A percentile compares a stretch with the other conserved stretches of the same genome.
phyloP scores from a whole-genome alignment of 805 yeast genomes.

The Kluyveromyces starmeri region DNA sequence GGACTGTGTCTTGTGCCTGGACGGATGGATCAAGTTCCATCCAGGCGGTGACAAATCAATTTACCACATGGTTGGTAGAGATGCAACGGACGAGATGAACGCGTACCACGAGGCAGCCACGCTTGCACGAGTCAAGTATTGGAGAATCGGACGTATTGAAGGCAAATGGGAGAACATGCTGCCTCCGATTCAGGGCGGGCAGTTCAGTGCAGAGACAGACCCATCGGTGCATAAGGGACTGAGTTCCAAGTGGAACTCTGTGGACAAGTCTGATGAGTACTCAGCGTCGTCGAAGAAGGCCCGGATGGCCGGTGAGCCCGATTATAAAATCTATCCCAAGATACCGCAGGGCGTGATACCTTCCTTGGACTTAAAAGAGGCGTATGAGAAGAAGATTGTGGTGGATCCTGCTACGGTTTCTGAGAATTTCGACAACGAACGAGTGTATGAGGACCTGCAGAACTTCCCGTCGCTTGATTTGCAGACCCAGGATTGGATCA shows the following conservation, averaged over 20 bases:
- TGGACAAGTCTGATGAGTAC: slow-evolving; percentile 4
- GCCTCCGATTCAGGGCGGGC: slow-evolving; percentile 87
- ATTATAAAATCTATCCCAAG: slow-evolving; percentile 38
- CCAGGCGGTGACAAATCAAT: slow-evolving; percentile 90
- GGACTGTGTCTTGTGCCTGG: slow-evolving; percentile 50
- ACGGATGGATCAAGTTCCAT: slow-evolving; percentile 62
- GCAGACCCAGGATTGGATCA: slow-evolving; percentile 50
- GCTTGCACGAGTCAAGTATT: slow-evolving; percentile 40
- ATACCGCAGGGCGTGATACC: slow-evolving; percentile 43
- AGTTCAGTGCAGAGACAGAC: slow-evolving; percentile 30
- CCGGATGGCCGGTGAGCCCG: slow-evolving; percentile 34
- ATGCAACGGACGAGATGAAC: slow-evolving; percentile 85
- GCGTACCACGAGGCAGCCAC: slow-evolving; percentile 69
- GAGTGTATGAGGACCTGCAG: slow-evolving; percentile 47
- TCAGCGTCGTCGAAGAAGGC: slow-evolving; percentile 2
- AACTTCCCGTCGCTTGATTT: slow-evolving; percentile 58
- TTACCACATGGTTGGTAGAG: slow-evolving; percentile 76
- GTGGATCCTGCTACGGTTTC: slow-evolving; percentile 49
- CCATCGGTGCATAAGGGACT: slow-evolving; percentile 1
- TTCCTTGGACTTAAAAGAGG: slow-evolving; percentile 29
- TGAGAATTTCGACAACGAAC: slow-evolving; percentile 48
- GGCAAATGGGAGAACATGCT: slow-evolving; percentile 62
- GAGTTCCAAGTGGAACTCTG: slow-evolving; percentile 6
- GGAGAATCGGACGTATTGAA: slow-evolving; percentile 58
- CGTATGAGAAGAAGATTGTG: slow-evolving; percentile 28